Base-by-base conservation (phyloP, 805 yeast genomes). In the Metschnikowia lunata region DNA sequence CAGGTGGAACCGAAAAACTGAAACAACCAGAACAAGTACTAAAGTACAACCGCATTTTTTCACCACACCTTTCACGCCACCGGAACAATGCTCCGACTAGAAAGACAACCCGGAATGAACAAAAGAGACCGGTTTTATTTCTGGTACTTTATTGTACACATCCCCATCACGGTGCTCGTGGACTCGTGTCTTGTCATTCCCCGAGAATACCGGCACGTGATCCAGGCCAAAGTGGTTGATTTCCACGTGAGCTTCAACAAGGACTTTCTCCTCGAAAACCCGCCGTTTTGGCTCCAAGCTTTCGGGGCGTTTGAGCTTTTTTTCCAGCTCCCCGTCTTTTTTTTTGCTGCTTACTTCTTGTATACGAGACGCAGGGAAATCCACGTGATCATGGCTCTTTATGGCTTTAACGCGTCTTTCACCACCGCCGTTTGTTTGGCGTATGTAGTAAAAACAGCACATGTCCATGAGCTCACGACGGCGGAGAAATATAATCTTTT, bases 351-450 rank as follows among this genome's bases (percentile, higher is more conserved):
- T 0, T 54, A 46, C 31, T 44, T 47, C 28, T 51, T 63, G 38
- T 45, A 51, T 39, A 14, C 34, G 26, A 45, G 48, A 7, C 26
- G 37, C 42, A 35, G 36, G 42, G 14, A 60, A 42, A 50, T 62
- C 49, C 46, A 57, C 41, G 50, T 60, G 23, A 72, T 70, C 58
- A 61, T 83, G 51, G 65, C 79, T 11, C 56, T 82, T 6, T 91
- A 93, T 62, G 96, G 91, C 3, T 75, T 85, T 54, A 88, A 88
- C 57, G 98, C 97, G 0, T 68, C 83, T 4, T 67, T 85, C 40
- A 88, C 97, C 6, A 88, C 97, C 0, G 61, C 82, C 31, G 77
- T 82, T 23, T 91, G 97, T 60, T 63, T 85, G 50, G 59, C 73
- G n/a, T 74, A 78, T 53, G 72, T 82, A 12, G 54, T 54, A 14